Percentiles rank a stretch among this genome's conserved stretches.
Evolutionary conservation across 495 filamentous ascomycete genomes (phyloP).

Genomic region (Annulohypoxylon nitens): DNA sequence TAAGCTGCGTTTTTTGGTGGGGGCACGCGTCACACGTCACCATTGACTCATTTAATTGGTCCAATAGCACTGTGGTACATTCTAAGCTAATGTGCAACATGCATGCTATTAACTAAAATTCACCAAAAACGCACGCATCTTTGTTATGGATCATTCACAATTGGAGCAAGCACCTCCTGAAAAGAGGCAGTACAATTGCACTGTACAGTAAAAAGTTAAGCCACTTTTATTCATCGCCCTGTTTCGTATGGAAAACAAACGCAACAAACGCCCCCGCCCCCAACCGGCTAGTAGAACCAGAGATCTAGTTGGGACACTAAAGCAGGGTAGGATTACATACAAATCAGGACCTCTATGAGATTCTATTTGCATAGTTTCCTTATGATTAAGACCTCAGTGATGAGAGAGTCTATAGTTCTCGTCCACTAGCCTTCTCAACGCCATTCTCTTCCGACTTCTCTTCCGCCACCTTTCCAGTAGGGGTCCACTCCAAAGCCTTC

Average conservation of each 20-base stretch:
- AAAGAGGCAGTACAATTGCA: not conserved
- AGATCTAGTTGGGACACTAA: not conserved
- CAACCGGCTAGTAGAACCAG: not conserved
- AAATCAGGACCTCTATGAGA: slow-evolving; percentile 10
- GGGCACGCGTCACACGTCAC: slow-evolving; percentile 44
- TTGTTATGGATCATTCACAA: slow-evolving; percentile 6
- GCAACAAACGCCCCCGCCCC: not conserved
- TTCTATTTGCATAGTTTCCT: slow-evolving; percentile 19
- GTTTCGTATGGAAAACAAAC: not conserved
- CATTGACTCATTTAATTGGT: slow-evolving; percentile 17
- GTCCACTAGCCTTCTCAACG: slow-evolving; percentile 52
- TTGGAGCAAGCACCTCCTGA: not conserved
- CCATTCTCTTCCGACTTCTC: slow-evolving; percentile 50
- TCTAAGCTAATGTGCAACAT: slow-evolving; percentile 20
- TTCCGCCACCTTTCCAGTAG: slow-evolving; percentile 60
- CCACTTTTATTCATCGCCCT: not conserved
- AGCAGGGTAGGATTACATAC: slow-evolving; percentile 12
- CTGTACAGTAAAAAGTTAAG: not conserved
- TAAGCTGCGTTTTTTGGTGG: slow-evolving; percentile 12
- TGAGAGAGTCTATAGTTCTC: slow-evolving; percentile 46
- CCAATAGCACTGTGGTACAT: slow-evolving; percentile 2
- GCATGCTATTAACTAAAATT: slow-evolving; percentile 9
- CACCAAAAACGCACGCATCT: not conserved
- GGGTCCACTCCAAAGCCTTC: slow-evolving; percentile 84
- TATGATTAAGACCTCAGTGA: not conserved